Evolutionary conservation across 352 stramenopile genomes (phyloP), one percentile per base, ranked within the genome.

Genomic region (Pythium rishiriense): DNA sequence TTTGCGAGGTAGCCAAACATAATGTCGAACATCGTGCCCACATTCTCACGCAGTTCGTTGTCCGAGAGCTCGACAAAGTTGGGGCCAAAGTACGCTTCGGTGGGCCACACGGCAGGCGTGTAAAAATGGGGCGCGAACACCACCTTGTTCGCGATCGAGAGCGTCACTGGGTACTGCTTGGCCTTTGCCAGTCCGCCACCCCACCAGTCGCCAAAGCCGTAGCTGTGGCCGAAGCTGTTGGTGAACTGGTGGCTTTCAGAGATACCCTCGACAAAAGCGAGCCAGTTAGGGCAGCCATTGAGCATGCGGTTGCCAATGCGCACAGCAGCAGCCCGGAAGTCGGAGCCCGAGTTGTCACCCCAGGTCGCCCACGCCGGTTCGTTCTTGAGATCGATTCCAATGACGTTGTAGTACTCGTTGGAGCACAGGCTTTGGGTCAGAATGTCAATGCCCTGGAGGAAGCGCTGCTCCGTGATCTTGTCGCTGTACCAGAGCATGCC

Each of bases 61-160:
- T 74, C 67, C 0, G 54, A 37, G 19, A 91, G 76, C 64, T 93
- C 84, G 9, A 72, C 58, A 46, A 74, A 81, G 28, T 69, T 67
- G 1, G 69, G 62, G 17, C 77, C 65, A 51, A 82, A 90, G 31
- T 90, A 88, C 33, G 88, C 88, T 15, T 62, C 41, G 22, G 79
- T 64, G 0, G 81, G 79, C 19, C 80, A 90, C 56, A 89, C 79
- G 0, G 78, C 69, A 1, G 85, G 76, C 1, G 78, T 79, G 67
- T 88, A 87, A 53, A 85, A 94, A 64, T 94, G 85, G 37, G 85
- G 85, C 3, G 80, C 71, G 42, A 85, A 92, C 5, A 94, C 83
- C 19, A 94, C 70, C 61, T 94, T 94, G 64, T 92, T 72, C 3
- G 68, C 31, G 10, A 63, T 70, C 2, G 58, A 70, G 39, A 92